Evolutionary conservation across 163 green algal genomes (phyloP), one percentile per base, ranked within the genome.

Genomic region (Prototheca wickerhamii): DNA sequence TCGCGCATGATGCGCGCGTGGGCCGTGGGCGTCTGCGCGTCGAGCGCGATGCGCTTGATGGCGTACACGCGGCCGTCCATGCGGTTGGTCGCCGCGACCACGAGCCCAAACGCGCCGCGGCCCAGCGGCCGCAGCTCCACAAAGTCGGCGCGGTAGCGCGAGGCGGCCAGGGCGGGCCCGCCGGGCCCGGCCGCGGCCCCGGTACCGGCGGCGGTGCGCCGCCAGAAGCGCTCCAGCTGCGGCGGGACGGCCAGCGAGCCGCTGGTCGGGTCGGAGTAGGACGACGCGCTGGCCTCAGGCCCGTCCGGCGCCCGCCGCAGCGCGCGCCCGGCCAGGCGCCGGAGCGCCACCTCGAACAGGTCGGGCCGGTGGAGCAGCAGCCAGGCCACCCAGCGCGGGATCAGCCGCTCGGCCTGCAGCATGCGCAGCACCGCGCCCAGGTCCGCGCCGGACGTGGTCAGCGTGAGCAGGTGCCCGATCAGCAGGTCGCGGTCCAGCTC

Each of bases 11-110:
- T 89, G 60, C 85, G 80, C 3, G 75, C 73, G 67, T 87, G 89
- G 33, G 65, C 63, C 18, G 37, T 46, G 3, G 83, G 67, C 4
- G 71, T 70, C 25, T 65, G 34, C 18, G 44, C 60, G 21, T 68
- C 53, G 68, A 96, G 76, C 63, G 64, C 65, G 44, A 97, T 91
- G 72, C 91, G 91, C 77, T 97, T 97, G 25, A 97, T 81, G 0
- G 91, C 91, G 62, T 97, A 97, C 70, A 85, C 73, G 15, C 87
- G 71, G 4, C 71, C 58, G 40, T 72, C 84, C 3, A 81, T 78
- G 66, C 83, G 78, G 74, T 96, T 95, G 46, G 89, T 77, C 2
- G 89, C 88, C 26, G 85, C 74, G 53, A 96, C 85, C 55, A 96
- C 91, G 3, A 91, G 61, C 0, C 91, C 91, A 75, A 90, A 96